Percentiles rank a stretch among this genome's conserved stretches.
Evolutionary conservation across 2,329 filamentous ascomycete genomes (phyloP).

Genomic region (Penicillium nordicum): DNA sequence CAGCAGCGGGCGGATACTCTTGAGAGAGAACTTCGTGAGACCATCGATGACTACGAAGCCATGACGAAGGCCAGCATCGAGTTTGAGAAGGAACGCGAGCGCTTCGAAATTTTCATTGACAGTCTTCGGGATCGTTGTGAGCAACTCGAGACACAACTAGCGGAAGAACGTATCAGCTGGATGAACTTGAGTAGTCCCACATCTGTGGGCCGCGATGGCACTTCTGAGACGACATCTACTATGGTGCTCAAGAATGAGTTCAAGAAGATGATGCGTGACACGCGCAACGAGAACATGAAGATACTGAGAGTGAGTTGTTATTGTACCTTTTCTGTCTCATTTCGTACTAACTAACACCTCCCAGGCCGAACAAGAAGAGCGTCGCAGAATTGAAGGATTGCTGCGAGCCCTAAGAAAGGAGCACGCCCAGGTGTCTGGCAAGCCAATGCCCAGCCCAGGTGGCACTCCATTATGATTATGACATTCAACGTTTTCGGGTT

Average conservation of each 20-base stretch:
- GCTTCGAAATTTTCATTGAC: slow-evolving; percentile 62
- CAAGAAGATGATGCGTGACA: slow-evolving; percentile 77
- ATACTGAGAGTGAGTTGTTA: slow-evolving; percentile 58
- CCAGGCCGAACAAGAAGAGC: slow-evolving; percentile 69
- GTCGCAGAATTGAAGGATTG: slow-evolving; percentile 62
- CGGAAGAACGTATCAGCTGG: slow-evolving; percentile 65
- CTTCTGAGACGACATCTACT: slow-evolving; percentile 60
- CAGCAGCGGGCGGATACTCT: slow-evolving; percentile 53
- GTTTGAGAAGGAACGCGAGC: slow-evolving; percentile 67
- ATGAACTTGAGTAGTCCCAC: slow-evolving; percentile 59
- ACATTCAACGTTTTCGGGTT: slow-evolving; percentile 17
- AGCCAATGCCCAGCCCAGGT: slow-evolving; percentile 32
- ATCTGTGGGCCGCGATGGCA: slow-evolving; percentile 35
- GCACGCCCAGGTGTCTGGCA: slow-evolving; percentile 32
- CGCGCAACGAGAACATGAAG: slow-evolving; percentile 63
- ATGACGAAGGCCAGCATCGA: slow-evolving; percentile 68
- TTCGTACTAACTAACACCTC: slow-evolving; percentile 16
- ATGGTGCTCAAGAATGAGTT: slow-evolving; percentile 70
- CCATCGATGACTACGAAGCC: slow-evolving; percentile 66
- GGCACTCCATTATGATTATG: slow-evolving; percentile 37
- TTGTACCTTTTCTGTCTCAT: background rate
- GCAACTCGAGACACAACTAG: slow-evolving; percentile 59
- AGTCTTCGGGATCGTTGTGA: slow-evolving; percentile 62
- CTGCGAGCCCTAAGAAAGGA: slow-evolving; percentile 52
- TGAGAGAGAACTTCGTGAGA: slow-evolving; percentile 64